Conservation (phyloP, 192 early-diverging fungal genomes). For the Backusella liffmaniae region DNA sequence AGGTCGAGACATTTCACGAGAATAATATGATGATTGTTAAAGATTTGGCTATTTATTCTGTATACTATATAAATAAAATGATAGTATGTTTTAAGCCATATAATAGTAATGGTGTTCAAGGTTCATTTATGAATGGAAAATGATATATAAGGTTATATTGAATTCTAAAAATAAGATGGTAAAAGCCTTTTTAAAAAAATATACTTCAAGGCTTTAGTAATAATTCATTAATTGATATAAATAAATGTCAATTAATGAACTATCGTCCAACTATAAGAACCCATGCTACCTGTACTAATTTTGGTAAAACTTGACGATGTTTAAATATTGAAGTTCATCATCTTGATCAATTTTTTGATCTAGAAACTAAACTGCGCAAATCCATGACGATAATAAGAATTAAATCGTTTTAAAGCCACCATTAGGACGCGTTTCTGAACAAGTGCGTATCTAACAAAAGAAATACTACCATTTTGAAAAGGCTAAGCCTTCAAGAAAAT, state of each 20-base stretch:
- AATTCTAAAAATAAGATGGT: neutral
- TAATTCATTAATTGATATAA: neutral
- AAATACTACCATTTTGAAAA: no score
- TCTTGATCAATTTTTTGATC: neutral
- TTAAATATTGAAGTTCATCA: neutral
- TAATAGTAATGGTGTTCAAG: neutral
- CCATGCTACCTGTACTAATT: neutral
- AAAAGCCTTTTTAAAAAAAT: neutral
- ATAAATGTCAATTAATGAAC: neutral
- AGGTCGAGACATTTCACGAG: slow-evolving; percentile 89
- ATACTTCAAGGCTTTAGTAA: neutral
- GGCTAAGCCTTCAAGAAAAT: no score
- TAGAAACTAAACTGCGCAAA: neutral
- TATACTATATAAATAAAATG: neutral
- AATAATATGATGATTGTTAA: slow-evolving; percentile 48
- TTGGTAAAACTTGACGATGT: neutral
- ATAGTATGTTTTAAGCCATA: neutral
- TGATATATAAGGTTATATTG: neutral
- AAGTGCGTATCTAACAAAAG: neutral
- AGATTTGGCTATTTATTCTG: neutral
- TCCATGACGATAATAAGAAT: no score
- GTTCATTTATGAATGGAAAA: neutral
- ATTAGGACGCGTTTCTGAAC: neutral
- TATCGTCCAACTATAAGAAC: neutral
- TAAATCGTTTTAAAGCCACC: no score